These are phyloP conservation scores for Lophiotrema nucula DNA, from an alignment of 495 filamentous ascomycete genomes.

Conservation along the genomic window DNA sequence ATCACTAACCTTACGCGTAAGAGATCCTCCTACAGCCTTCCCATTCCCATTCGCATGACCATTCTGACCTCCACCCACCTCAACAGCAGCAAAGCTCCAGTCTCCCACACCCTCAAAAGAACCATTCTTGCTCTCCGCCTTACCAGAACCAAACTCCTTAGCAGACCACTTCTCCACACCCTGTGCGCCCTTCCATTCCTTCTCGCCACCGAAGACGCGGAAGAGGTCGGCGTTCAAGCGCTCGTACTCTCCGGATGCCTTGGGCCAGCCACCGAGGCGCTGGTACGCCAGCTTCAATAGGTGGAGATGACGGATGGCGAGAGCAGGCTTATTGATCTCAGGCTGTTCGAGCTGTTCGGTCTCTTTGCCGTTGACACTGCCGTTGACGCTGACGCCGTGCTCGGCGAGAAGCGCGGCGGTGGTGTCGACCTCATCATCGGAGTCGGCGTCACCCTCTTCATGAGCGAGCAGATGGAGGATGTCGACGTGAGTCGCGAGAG, in stretches of 20 bases:
- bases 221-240: constrained; percentile 25
- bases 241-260: constrained; percentile 22
- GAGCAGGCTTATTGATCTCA: not conserved
- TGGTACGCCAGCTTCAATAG: constrained; percentile 28
- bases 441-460: constrained; percentile 17
- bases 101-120: not conserved
- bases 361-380: constrained; percentile 6
- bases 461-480: constrained; percentile 12
- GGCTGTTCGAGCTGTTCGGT: not conserved
- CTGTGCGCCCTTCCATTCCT: constrained; percentile 9
- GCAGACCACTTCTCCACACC: constrained; percentile 20
- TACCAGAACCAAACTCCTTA: constrained; percentile 20
- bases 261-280: constrained; percentile 24
- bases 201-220: constrained; percentile 2
- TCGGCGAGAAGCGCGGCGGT: constrained; percentile 14
- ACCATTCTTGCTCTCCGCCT: constrained; percentile 16
- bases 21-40: not conserved
- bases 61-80: not conserved
- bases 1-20: not conserved
- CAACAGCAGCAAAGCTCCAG: not conserved
- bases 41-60: not conserved
- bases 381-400: constrained; percentile 18
- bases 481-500: constrained; percentile 15
- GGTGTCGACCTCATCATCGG: constrained; percentile 22
- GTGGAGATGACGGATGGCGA: constrained; percentile 9